Percentiles rank a stretch among this genome's conserved stretches.
Conservation (phyloP, 129 eudicot species). For the Chrysanthemum seticuspe region DNA sequence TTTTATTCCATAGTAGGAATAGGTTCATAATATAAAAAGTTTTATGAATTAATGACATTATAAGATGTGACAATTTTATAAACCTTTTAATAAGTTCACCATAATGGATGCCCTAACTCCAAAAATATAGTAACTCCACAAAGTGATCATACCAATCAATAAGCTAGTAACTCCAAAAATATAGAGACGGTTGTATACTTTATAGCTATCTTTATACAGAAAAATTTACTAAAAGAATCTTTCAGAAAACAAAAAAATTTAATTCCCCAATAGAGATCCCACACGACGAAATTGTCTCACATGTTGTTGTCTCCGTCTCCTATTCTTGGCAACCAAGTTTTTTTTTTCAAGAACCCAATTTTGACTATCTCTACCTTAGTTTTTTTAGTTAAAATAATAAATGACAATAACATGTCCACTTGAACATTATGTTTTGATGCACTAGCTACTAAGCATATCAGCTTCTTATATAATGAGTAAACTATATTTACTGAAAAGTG, state of each 20-base stretch:
- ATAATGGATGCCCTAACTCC: too few relatives aligned
- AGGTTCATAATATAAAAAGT: too few relatives aligned
- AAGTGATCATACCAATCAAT: not conserved
- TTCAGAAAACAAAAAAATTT: constrained; percentile 9
- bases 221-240: not conserved
- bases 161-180: not conserved
- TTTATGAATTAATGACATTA: too few relatives aligned
- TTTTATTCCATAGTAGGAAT: too few relatives aligned
- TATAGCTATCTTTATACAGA: not conserved
- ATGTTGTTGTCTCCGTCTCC: constrained; percentile 30
- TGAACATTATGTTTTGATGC: too few relatives aligned
- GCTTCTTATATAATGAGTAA: too few relatives aligned
- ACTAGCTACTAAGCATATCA: too few relatives aligned
- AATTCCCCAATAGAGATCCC: constrained; percentile 15
- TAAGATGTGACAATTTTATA: too few relatives aligned
- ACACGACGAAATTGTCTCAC: constrained; percentile 14
- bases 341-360: constrained; percentile 16
- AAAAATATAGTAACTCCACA: too few relatives aligned
- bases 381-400: not conserved
- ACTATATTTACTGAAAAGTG: too few relatives aligned
- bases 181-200: not conserved
- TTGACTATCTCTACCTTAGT: constrained; percentile 16
- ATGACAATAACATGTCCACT: too few relatives aligned
- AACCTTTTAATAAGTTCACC: too few relatives aligned
- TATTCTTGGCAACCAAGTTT: constrained; percentile 35